These are phyloP conservation scores for Climacium dendroides DNA, from an alignment of 225 moss, liverwort and hornwort species.

Conservation along the genomic window DNA sequence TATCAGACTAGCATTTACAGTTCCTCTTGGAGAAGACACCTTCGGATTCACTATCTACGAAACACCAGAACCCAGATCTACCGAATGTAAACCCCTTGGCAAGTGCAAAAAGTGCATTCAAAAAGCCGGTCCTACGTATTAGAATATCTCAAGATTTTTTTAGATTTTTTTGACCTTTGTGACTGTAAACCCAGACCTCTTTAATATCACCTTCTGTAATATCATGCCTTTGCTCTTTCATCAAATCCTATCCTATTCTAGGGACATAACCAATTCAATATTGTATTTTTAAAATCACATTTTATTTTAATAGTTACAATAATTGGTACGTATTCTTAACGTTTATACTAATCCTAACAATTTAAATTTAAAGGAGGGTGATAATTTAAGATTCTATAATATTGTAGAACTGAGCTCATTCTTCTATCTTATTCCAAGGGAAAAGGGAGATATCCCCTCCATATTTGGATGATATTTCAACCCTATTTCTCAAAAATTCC, in stretches of 20 bases:
- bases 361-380: background rate
- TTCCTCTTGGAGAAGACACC: background rate
- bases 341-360: background rate
- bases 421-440: rapidly evolving
- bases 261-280: background rate
- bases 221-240: background rate
- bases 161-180: no score
- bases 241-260: background rate
- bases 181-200: background rate
- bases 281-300: background rate
- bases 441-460: background rate
- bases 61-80: background rate
- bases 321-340: background rate
- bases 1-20: background rate
- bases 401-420: background rate
- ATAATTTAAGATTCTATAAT: background rate
- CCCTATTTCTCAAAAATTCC: background rate
- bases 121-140: background rate
- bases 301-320: background rate
- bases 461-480: background rate
- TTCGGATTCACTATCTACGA: background rate
- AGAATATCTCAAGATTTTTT: background rate
- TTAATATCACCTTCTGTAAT: background rate
- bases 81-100: no score
- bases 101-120: background rate